Percentiles rank a stretch among this genome's conserved stretches.
Conservation (phyloP, 306 rosid genomes). For the Boehmeria nivea region DNA sequence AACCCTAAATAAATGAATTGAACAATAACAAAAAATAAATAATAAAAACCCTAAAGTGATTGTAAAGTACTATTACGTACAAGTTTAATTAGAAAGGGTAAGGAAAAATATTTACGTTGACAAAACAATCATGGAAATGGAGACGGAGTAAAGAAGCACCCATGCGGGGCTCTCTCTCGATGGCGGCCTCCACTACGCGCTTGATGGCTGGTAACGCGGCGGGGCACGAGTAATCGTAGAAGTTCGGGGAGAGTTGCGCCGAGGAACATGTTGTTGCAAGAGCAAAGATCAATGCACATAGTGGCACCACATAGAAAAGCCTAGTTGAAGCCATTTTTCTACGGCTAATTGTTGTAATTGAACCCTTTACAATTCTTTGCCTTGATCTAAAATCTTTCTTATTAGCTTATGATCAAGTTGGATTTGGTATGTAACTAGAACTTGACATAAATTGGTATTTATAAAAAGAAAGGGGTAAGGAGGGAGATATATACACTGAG, state of each 20-base stretch:
- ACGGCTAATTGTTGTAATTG: background rate
- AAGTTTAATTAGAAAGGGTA: too few relatives aligned
- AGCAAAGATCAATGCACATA: background rate
- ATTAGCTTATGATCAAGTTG: background rate
- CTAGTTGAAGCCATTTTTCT: background rate
- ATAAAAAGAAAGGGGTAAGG: background rate
- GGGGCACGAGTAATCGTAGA: constrained; percentile 4
- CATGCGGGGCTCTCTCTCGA: constrained; percentile 12
- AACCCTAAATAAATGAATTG: too few relatives aligned
- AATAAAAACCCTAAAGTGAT: background rate
- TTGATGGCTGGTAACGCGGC: constrained; percentile 3
- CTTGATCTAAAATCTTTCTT: background rate
- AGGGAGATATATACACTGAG: background rate
- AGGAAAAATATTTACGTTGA: background rate
- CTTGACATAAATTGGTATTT: background rate
- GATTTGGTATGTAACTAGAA: background rate
- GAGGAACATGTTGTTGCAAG: background rate
- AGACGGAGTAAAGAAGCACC: constrained; percentile 14
- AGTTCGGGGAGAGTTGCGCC: background rate
- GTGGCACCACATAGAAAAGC: background rate
- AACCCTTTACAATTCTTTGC: background rate
- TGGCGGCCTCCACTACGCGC: background rate
- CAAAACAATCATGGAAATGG: constrained; percentile 14
- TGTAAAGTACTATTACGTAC: background rate
- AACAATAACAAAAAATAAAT: too few relatives aligned